Percentiles rank a stretch among this genome's conserved stretches.
These are phyloP conservation scores for Leucocoprinus birnbaumii DNA, from an alignment of 768 basidiomycete genomes.

Conservation along the genomic window DNA sequence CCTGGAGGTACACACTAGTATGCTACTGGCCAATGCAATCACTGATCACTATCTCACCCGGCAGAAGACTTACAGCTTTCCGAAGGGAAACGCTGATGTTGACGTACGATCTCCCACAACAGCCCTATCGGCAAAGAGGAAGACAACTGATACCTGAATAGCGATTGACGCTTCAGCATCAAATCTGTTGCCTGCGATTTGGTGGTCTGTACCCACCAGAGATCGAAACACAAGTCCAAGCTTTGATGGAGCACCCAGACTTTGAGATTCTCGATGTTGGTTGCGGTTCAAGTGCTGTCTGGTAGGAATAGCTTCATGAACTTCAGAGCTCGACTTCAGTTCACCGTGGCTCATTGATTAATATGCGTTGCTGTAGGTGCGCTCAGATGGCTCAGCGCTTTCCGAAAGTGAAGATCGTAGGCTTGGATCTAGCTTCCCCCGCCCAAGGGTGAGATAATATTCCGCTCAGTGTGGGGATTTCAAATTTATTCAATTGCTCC, in stretches of 20 bases:
- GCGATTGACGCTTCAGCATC: not conserved
- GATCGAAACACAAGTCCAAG: not conserved
- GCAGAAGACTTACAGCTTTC: not conserved
- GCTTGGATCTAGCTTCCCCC: not conserved
- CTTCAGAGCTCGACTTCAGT: no score
- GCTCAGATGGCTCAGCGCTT: not conserved
- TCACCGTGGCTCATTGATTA: not conserved
- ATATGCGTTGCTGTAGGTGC: not conserved
- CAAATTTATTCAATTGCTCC: no score
- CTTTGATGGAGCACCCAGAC: not conserved
- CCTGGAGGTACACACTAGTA: no score
- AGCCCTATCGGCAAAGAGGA: no score
- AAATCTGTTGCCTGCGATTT: not conserved
- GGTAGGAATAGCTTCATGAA: not conserved
- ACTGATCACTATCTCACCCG: no score
- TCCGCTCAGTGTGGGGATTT: not conserved
- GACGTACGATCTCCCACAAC: no score
- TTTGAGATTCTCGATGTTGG: not conserved
- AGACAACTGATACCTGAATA: not conserved
- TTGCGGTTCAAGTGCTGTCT: not conserved
- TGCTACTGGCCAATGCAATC: no score
- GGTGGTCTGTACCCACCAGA: not conserved
- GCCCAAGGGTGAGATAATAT: not conserved
- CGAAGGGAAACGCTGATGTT: not conserved
- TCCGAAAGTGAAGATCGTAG: not conserved